Evolutionary conservation across 768 basidiomycete genomes (phyloP), one percentile per base, ranked within the genome.

Genomic region (Panus rudis): DNA sequence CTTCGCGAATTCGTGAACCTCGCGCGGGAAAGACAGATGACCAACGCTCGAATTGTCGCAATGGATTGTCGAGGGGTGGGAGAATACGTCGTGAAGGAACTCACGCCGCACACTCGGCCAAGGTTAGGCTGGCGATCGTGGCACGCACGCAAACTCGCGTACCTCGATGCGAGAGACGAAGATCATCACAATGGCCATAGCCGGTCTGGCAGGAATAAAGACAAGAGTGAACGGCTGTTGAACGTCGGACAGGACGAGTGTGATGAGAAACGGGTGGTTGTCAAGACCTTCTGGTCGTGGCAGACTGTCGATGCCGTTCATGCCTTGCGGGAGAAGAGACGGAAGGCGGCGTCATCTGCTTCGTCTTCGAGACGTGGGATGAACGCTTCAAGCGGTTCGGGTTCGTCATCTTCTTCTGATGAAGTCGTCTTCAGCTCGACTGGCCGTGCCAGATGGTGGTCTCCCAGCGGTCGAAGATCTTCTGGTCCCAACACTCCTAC

Each of bases 251-350:
- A 87, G 63, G 84, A 89, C 60, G 90, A 92, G 60, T 88, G 87
- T 55, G 88, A 91, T 49, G 71, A 74, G 53, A 62, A 54, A 55
- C 68, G 81, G 20, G 80, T 91, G 20, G 81, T 87, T 39, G 57
- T 92, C 51, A 90, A 90, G 73, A 79, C 83, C 20, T 92, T 90
- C 60, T 83, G 85, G 61, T 79, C 82, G 38, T 89, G 85, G 84
- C 84, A 90, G 68, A 83, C 76, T 8, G 87, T 92, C 27, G 89
- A 91, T 57, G 77, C 79, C 0, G 87, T 90, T 37, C 71, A 72
- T 46, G 66, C 71, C 25, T 73, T 71, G 41, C 70, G 84, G 56
- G 82, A 81, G 69, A 83, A 78, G 67, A 69, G 77, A 49, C 72
- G 77, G 45, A 85, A 78, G 61, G 52, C 69, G 39, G 64, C 66